These are phyloP conservation scores for Conringia planisiliqua DNA, from an alignment of 345 rosid species.

Conservation along the genomic window DNA sequence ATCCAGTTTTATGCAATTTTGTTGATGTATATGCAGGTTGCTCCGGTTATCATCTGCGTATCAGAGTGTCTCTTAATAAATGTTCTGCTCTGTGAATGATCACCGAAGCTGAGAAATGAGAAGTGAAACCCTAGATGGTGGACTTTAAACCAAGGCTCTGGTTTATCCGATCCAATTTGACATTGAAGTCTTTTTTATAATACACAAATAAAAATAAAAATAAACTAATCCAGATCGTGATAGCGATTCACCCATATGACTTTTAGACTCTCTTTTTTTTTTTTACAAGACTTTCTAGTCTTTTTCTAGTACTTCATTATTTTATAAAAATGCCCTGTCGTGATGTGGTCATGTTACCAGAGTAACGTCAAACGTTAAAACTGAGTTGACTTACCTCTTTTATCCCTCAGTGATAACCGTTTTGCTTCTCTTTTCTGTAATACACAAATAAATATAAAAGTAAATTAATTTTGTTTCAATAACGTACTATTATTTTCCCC, in stretches of 20 bases:
- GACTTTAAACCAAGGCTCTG: not conserved
- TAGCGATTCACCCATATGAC: not conserved
- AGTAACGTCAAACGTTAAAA: not conserved
- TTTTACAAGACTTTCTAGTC: not conserved
- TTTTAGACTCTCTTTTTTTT: not conserved
- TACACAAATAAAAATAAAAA: not conserved
- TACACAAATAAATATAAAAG: no score
- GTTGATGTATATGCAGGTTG: not conserved
- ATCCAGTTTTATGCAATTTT: no score
- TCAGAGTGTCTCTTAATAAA: not conserved
- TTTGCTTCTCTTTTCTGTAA: no score
- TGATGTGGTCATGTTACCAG: not conserved
- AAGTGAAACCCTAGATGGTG: not conserved
- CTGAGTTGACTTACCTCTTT: not conserved
- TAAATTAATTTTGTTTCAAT: no score
- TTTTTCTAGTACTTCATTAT: not conserved
- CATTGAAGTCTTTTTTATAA: not conserved
- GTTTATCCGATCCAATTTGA: not conserved
- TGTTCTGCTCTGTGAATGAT: not conserved
- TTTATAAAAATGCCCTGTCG: not conserved
- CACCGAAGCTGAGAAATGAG: not conserved
- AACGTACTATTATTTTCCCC: no score
- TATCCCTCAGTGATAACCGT: no score
- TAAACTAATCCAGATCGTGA: not conserved
- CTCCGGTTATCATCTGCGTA: constrained; percentile 45